Evolutionary conservation across 1,139 yeast species (phyloP).

Genomic region (Groenewaldozyma auringiensis): DNA sequence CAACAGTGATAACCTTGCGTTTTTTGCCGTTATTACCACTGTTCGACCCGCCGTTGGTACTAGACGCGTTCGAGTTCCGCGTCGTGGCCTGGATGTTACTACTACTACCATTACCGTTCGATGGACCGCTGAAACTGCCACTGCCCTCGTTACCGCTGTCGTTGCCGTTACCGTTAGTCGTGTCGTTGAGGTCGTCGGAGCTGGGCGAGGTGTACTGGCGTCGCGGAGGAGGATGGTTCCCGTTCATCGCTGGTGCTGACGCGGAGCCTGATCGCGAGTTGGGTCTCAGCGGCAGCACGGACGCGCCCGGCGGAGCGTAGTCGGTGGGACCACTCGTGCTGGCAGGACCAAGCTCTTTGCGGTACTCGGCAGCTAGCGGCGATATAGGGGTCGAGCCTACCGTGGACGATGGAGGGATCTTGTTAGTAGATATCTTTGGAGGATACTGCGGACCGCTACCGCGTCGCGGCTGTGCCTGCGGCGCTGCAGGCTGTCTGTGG

Average conservation of each 20-base stretch:
- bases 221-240: constrained; percentile 22
- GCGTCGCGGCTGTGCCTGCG: background rate
- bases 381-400: constrained; percentile 17
- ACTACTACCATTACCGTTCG: background rate
- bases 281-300: background rate
- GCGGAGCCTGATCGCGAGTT: constrained; percentile 2
- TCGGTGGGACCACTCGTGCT: constrained; percentile 1
- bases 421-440: constrained; percentile 21
- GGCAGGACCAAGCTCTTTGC: constrained; percentile 11
- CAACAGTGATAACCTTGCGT: constrained; percentile 20
- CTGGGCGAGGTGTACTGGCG: constrained; percentile 16
- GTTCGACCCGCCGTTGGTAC: background rate
- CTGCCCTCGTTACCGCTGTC: background rate
- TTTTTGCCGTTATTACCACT: too few relatives aligned
- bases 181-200: background rate
- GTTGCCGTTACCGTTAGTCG: background rate
- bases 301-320: background rate
- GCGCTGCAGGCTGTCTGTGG: constrained; percentile 5
- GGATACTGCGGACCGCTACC: constrained; percentile 7
- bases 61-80: constrained; percentile 7
- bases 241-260: constrained; percentile 8
- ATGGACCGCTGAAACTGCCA: background rate
- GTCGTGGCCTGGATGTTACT: background rate
- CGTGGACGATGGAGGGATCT: constrained; percentile 22
- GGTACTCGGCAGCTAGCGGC: constrained; percentile 20